Evolutionary conservation across 176 grass and related monocot genomes (phyloP).

Genomic region (Saccharum spontaneum): DNA sequence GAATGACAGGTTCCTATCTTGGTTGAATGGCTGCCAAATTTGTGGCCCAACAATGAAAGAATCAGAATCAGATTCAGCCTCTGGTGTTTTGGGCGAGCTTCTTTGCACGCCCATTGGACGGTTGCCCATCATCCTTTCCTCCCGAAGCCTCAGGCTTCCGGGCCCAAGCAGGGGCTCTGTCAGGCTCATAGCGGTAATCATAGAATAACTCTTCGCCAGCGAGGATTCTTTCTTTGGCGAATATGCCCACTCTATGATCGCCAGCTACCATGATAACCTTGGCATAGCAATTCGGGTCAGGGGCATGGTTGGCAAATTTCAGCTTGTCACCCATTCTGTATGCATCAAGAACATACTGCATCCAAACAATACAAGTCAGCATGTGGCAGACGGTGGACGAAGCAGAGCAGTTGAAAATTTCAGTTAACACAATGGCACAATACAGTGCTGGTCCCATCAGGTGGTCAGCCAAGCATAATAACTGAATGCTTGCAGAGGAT

Average conservation of each 20-base stretch:
- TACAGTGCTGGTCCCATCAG: neutral
- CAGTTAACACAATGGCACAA: neutral
- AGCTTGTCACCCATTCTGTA: constrained; percentile 97
- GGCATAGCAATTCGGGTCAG: constrained; percentile 92
- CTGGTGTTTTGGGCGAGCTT: constrained; percentile 65
- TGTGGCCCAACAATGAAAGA: constrained; percentile 15
- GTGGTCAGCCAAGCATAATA: neutral
- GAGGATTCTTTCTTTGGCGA: constrained; percentile 84
- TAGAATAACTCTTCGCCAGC: constrained; percentile 88
- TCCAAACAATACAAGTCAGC: constrained; percentile 15
- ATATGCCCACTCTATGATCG: constrained; percentile 96
- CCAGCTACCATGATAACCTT: constrained; percentile 97
- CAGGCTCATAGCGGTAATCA: constrained; percentile 86
- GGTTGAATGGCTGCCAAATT: constrained; percentile 19
- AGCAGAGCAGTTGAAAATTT: neutral
- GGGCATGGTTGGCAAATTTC: constrained; percentile 97
- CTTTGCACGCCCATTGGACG: constrained; percentile 77
- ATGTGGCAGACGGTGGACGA: neutral
- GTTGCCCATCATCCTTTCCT: constrained; percentile 65
- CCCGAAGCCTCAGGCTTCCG: constrained; percentile 68
- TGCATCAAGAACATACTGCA: constrained; percentile 95
- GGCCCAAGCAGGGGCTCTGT: constrained; percentile 87
- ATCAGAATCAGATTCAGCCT: constrained; percentile 15
- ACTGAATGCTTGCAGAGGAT: neutral
- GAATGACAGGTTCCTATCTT: constrained; percentile 11